A percentile compares a stretch with the other conserved stretches of the same genome.
Conservation (phyloP, 192 early-diverging fungal genomes). For the Rhizoclosmatium sp. region DNA sequence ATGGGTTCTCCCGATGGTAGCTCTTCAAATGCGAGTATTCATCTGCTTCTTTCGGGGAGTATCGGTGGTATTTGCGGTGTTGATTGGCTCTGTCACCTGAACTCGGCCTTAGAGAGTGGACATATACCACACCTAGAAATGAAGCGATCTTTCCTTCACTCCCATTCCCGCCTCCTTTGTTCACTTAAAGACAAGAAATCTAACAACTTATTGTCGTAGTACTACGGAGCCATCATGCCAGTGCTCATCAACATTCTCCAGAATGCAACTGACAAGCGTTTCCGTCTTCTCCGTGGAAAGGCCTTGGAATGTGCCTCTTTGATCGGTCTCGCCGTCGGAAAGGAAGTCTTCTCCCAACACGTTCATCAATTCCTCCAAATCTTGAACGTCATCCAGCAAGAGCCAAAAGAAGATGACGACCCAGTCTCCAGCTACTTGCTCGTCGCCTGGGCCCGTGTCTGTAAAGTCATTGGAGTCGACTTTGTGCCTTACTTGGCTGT, state of each 20-base stretch:
- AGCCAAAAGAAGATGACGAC: conserved; percentile 86
- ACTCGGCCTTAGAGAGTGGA: background rate
- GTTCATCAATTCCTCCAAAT: conserved; percentile 82
- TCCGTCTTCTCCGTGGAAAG: conserved; percentile 92
- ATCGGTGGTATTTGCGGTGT: conserved; percentile 17
- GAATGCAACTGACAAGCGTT: conserved; percentile 85
- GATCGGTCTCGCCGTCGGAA: conserved; percentile 81
- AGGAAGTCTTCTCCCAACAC: conserved; percentile 84
- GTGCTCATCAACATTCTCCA: conserved; percentile 88
- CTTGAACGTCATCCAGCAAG: conserved; percentile 80
- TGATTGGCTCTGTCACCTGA: background rate
- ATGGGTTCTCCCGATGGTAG: background rate
- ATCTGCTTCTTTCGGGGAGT: conserved; percentile 2
- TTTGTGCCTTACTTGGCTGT: conserved; percentile 92
- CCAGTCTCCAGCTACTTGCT: conserved; percentile 92
- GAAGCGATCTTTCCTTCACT: background rate
- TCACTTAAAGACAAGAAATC: background rate
- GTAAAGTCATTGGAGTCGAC: conserved; percentile 91
- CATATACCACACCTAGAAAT: conserved; percentile 9
- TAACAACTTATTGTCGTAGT: conserved; percentile 43
- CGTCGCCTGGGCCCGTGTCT: conserved; percentile 95
- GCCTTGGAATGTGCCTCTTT: conserved; percentile 97
- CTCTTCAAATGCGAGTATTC: conserved; percentile 8
- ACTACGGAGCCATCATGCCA: conserved; percentile 96
- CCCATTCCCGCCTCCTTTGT: background rate